These are phyloP conservation scores for thale cress (Arabidopsis thaliana) DNA, from an alignment of 345 rosid genomes.

Conservation along the genomic window DNA sequence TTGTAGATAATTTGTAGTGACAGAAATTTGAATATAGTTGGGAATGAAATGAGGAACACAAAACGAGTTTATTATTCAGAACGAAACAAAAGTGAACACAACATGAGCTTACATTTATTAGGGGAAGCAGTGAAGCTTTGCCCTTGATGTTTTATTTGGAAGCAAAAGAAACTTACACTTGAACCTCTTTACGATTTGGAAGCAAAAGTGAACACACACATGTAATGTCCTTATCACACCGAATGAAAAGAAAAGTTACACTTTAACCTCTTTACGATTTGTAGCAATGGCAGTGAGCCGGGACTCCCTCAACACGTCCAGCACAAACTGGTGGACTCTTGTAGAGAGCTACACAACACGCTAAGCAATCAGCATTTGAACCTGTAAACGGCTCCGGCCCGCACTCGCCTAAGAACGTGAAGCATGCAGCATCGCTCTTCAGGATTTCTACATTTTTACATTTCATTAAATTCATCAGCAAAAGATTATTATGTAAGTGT, in stretches of 20 bases:
- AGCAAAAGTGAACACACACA: constrained; percentile 6
- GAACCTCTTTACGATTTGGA: too few species aligned
- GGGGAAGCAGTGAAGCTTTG: neutral
- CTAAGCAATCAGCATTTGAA: neutral
- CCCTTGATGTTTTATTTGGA: constrained; percentile 18
- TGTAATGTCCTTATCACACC: neutral
- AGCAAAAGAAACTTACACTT: constrained; percentile 3
- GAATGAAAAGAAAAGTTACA: neutral
- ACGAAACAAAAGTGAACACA: neutral
- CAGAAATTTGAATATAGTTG: too few species aligned
- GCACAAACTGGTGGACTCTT: neutral
- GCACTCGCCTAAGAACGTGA: neutral
- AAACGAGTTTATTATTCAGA: neutral
- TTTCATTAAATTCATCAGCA: neutral
- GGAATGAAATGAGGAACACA: neutral
- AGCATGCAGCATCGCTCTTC: neutral
- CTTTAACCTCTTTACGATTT: too few species aligned
- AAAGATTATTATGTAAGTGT: neutral
- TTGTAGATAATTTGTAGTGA: too few species aligned
- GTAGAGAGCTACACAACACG: neutral
- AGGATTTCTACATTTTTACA: neutral
- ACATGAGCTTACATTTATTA: neutral
- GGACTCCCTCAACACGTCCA: neutral
- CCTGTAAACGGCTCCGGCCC: neutral
- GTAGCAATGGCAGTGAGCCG: constrained; percentile 25